phyloP scores from a whole-genome alignment of 768 basidiomycete genomes.

The Lactarius trivialis region DNA sequence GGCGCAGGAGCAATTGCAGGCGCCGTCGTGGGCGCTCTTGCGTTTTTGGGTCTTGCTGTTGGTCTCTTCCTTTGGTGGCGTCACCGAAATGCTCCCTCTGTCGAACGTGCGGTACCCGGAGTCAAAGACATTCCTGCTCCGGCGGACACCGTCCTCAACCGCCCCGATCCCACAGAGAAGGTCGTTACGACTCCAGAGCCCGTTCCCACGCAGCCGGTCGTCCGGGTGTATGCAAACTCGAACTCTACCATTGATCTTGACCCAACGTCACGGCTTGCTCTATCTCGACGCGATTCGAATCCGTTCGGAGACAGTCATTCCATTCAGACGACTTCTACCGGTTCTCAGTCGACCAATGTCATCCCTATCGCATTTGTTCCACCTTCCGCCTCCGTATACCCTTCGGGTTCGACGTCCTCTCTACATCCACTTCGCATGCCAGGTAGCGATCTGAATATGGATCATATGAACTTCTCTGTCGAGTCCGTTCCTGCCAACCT shows the following conservation, averaged over 20 bases:
- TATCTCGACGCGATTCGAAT: conserved; percentile 38
- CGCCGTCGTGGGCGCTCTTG: conserved; percentile 57
- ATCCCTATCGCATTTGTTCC: conserved; percentile 77
- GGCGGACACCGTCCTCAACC: conserved; percentile 70
- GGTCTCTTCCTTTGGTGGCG: conserved; percentile 59
- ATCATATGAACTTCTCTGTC: conserved; percentile 54
- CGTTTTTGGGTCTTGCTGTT: conserved; percentile 50
- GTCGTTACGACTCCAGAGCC: conserved; percentile 26
- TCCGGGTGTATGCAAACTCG: conserved; percentile 44
- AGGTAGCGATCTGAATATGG: conserved; percentile 55
- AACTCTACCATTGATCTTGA: conserved; percentile 53
- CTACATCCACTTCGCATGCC: conserved; percentile 52
- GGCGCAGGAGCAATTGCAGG: conserved; percentile 71
- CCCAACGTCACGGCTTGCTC: conserved; percentile 34
- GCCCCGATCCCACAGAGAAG: conserved; percentile 79
- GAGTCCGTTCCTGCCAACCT: conserved; percentile 38
- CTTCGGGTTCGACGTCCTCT: conserved; percentile 29
- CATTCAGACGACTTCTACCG: conserved; percentile 69
- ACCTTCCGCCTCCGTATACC: conserved; percentile 43
- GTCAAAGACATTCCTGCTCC: conserved; percentile 57
- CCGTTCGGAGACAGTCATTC: conserved; percentile 75
- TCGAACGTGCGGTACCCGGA: conserved; percentile 36
- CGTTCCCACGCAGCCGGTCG: conserved; percentile 29
- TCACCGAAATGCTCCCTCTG: conserved; percentile 35
- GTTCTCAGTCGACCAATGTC: conserved; percentile 75